Evolutionary conservation across 345 rosid species (phyloP), one percentile per base, ranked within the genome.

Genomic region (Citropsis articulata): DNA sequence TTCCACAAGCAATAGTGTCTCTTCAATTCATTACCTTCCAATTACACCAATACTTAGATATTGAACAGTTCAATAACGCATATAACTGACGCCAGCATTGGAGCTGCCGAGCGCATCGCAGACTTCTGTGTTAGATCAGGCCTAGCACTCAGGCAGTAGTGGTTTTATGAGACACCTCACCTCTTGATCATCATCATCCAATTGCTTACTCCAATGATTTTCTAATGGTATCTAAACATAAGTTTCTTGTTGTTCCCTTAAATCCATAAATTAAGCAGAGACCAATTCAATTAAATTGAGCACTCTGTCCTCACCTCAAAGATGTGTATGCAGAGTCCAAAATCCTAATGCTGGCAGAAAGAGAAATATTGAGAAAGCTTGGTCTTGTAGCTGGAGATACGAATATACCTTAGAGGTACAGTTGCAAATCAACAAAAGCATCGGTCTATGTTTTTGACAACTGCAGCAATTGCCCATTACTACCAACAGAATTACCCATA

Each of bases 51-150:
- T 0, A 10, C 18, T 13, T 45, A 45, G n/a, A 45, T 31, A 22
- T n/a, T 21, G 14, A 70, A 74, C 62, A 79, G 82, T 67, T 65
- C 33, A 67, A 71, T 10, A 65, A 42, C 74, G 62, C 42, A 9
- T 45, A 45, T 12, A 13, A 38, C 55, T n/a, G 81, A 77, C 31
- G 81, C 81, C 21, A 53, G 70, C 8, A 48, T 82, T 33, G 76
- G 79, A 24, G 83, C 65, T 1, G 82, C 66, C 0, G 82, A 61
- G 27, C 65, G 71, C 67, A 86, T 86, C 0, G 84, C 75, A 1
- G 18, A 22, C 21, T 57, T 62, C 19, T 86, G 89, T 59, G 63
- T 75, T 30, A 48, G 80, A 35, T 80, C 83, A 0, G 73, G 76
- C 50, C 50, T 45, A 45, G 4, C 50, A 45, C 50, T 45, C 50